A percentile compares a stretch with the other conserved stretches of the same genome.
phyloP scores from a whole-genome alignment of 352 stramenopile genomes.

The Pythium myriotylum region DNA sequence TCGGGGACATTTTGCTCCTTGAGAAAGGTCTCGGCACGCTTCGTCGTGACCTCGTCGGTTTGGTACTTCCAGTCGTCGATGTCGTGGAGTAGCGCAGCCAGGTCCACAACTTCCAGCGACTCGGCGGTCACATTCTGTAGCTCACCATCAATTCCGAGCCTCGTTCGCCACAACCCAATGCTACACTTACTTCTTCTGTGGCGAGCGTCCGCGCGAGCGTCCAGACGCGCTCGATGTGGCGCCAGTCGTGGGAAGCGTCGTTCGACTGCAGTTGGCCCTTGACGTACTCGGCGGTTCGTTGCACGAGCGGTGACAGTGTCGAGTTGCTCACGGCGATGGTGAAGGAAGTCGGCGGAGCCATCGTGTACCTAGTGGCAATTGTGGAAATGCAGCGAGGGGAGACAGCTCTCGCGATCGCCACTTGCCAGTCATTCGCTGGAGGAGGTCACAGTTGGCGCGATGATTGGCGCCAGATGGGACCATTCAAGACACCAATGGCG shows the following conservation, averaged over 20 bases:
- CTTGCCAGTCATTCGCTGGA: constrained; percentile 2
- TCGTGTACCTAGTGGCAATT: neutral
- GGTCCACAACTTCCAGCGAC: constrained; percentile 75
- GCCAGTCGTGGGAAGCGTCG: constrained; percentile 87
- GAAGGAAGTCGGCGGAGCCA: constrained; percentile 30
- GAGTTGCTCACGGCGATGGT: constrained; percentile 14
- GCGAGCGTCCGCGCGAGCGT: constrained; percentile 69
- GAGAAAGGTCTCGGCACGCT: constrained; percentile 64
- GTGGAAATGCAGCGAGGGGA: constrained; percentile 1
- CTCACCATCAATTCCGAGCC: neutral
- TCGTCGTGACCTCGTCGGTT: constrained; percentile 48
- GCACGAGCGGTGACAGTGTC: constrained; percentile 50
- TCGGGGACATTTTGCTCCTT: constrained; percentile 46
- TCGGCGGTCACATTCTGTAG: constrained; percentile 53
- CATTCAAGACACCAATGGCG: too few relatives aligned
- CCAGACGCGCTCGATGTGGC: constrained; percentile 90
- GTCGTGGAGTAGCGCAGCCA: constrained; percentile 87
- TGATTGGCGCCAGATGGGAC: neutral
- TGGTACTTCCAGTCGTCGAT: constrained; percentile 93
- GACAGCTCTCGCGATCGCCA: too few relatives aligned
- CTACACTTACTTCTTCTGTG: constrained; percentile 60
- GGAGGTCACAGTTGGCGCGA: too few relatives aligned
- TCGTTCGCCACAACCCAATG: too few relatives aligned
- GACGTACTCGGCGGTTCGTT: constrained; percentile 75
- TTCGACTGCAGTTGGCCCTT: constrained; percentile 69